Conservation (phyloP, 768 basidiomycete species). For the Cytidiella melzeri region DNA sequence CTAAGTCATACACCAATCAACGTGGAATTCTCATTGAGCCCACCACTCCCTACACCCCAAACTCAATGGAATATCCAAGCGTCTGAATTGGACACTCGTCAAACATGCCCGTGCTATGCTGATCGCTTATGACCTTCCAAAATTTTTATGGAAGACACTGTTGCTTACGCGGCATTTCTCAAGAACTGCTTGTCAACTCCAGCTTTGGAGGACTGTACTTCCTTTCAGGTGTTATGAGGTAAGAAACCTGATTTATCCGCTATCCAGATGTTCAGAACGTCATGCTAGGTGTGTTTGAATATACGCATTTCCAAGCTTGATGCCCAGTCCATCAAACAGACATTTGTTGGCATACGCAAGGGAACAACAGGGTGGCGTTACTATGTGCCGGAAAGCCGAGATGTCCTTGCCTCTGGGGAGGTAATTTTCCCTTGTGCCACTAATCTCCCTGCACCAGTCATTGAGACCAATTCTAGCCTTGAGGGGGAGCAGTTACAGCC, state of each 20-base stretch:
- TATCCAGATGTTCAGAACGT: conserved; percentile 10
- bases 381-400: not conserved
- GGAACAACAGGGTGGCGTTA: conserved; percentile 1
- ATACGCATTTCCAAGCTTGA: conserved; percentile 2
- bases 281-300: conserved; percentile 5
- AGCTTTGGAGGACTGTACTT: conserved; percentile 13
- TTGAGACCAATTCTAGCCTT: too few relatives aligned
- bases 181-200: conserved; percentile 15
- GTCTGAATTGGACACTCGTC: conserved; percentile 21
- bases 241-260: conserved; percentile 12
- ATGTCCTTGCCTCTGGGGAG: conserved; percentile 2
- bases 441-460: too few relatives aligned
- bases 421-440: conserved; percentile 4
- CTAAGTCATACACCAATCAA: conserved; percentile 24
- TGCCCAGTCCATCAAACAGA: conserved; percentile 3
- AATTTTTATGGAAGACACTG: conserved; percentile 24
- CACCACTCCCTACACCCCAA: conserved; percentile 36
- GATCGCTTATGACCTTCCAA: conserved; percentile 13
- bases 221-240: conserved; percentile 14
- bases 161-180: conserved; percentile 17
- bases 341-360: conserved; percentile 1
- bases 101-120: conserved; percentile 24
- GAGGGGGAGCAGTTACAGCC: too few relatives aligned
- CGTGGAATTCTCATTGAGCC: conserved; percentile 34
- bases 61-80: conserved; percentile 37